phyloP scores from a whole-genome alignment of 2,329 filamentous ascomycete genomes.

The Paradendryphiella salina region DNA sequence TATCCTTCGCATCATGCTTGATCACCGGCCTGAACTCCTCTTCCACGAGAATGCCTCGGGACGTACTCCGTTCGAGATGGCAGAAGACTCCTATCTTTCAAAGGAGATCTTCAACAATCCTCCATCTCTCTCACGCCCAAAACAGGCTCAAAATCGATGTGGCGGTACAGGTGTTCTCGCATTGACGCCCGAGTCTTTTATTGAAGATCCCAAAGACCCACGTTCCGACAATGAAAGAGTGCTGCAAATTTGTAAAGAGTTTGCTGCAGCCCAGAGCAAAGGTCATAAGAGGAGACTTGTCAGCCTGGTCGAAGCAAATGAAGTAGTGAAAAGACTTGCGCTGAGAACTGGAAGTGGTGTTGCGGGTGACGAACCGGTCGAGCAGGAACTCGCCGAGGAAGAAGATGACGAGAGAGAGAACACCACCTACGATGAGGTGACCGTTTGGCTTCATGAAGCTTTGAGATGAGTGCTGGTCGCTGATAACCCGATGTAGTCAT shows the following conservation, averaged over 20 bases:
- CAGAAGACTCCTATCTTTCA: slow-evolving; percentile 58
- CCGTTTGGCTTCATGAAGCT: background rate
- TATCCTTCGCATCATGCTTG: slow-evolving; percentile 55
- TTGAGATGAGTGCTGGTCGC: too few species aligned
- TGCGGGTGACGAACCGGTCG: background rate
- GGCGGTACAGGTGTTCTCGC: background rate
- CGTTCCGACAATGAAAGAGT: slow-evolving; percentile 28
- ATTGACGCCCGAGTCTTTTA: slow-evolving; percentile 24
- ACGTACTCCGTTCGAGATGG: slow-evolving; percentile 70
- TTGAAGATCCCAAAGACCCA: slow-evolving; percentile 8
- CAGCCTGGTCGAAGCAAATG: slow-evolving; percentile 62
- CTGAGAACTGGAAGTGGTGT: slow-evolving; percentile 58
- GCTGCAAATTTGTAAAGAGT: slow-evolving; percentile 46
- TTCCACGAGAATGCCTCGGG: slow-evolving; percentile 76
- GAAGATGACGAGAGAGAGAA: slow-evolving; percentile 32
- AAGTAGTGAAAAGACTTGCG: slow-evolving; percentile 60
- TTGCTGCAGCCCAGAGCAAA: slow-evolving; percentile 27
- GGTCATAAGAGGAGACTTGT: slow-evolving; percentile 58
- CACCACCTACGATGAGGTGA: slow-evolving; percentile 2
- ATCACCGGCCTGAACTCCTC: slow-evolving; percentile 62
- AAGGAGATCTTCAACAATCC: slow-evolving; percentile 31
- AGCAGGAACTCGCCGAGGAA: slow-evolving; percentile 29
- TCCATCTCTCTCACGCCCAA: slow-evolving; percentile 10
- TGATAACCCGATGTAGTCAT: too few species aligned
- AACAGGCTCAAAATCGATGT: background rate